Percentiles rank a stretch among this genome's conserved stretches.
Evolutionary conservation across 2,329 filamentous ascomycete genomes (phyloP).

Genomic region (Neofusicoccum parvum): DNA sequence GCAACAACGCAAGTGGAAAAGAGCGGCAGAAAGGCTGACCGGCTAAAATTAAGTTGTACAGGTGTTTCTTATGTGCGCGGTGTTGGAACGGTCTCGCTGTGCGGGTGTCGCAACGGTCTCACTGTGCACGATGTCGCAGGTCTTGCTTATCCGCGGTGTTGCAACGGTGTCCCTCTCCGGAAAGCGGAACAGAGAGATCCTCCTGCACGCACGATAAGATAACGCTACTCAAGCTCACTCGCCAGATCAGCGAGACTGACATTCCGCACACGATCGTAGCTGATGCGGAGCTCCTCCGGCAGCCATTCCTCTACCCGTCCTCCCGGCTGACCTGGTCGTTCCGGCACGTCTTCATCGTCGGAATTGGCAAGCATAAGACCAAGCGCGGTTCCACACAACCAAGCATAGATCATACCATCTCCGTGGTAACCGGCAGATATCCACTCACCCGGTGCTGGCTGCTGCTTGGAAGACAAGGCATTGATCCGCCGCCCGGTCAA

Average conservation of each 20-base stretch:
- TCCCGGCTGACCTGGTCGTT: conserved; percentile 1
- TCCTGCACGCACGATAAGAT: too few species aligned
- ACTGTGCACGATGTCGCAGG: too few species aligned
- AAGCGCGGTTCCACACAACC: conserved; percentile 10
- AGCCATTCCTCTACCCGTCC: conserved; percentile 1
- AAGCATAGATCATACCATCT: conserved; percentile 27
- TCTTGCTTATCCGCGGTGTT: too few species aligned
- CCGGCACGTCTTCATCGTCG: conserved; percentile 1
- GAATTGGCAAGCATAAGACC: conserved; percentile 10
- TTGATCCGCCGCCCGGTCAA: conserved; percentile 21
- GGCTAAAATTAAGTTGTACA: too few species aligned
- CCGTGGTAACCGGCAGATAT: conserved; percentile 28
- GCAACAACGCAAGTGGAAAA: too few species aligned
- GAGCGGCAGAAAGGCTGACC: too few species aligned
- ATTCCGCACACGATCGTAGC: not conserved
- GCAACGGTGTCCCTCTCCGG: too few species aligned
- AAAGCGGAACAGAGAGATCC: too few species aligned
- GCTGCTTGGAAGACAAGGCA: conserved; percentile 25
- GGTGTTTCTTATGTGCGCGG: too few species aligned
- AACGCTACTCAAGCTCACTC: not conserved
- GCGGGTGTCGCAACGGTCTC: too few species aligned
- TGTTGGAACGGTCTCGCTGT: too few species aligned
- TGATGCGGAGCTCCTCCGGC: conserved; percentile 11
- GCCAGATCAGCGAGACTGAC: conserved; percentile 8
- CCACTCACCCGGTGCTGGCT: conserved; percentile 25